Base-by-base conservation (phyloP, 331 rosid species). In the Dryas integrifolia region DNA sequence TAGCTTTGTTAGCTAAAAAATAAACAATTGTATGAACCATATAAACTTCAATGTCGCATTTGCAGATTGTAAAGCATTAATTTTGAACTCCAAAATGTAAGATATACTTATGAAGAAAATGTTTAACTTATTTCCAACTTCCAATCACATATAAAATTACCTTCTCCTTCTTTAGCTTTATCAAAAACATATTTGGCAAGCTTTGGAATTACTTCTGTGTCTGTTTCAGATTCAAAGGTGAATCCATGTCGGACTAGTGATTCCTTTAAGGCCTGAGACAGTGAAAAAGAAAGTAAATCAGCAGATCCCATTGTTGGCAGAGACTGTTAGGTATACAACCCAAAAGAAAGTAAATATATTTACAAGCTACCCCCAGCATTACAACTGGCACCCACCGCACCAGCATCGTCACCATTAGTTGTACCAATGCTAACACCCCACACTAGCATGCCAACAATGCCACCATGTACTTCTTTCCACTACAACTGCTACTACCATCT, bases 181-280 rank as follows among this genome's bases (percentile, higher is more conserved):
- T 95, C 99, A 65, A 88, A 88, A 75, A 95, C 92, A 83, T 73
- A 87, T 78, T 95, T 92, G 12, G 99, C 98, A 82, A 95, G 99
- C 86, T 89, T 95, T 40, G 99, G 99, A 81, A 95, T 95, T 73
- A 92, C 96, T 86, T 95, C 99, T 0, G 99, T 95, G 69, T 95
- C 99, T 0, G 99, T 95, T 58, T 95, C 99, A 24, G 99, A 92
- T 76, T 88, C 90, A 85, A 95, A 95, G n/a, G 77, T 78, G 79
- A 86, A 91, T 62, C 99, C 96, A 78, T 92, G 97, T 7, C 96
- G 87, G 13, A 87, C 75, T 55, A 95, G 82, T 14, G 96, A 86
- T 78, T 85, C 90, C 90, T 92, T 95, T 77, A 95, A 84, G 73
- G 92, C 99, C 99, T 95, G 88, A 75, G 76, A 49, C 72, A 72